Base-by-base conservation (phyloP, 148 eudicot genomes). In the Persicaria tinctoria region DNA sequence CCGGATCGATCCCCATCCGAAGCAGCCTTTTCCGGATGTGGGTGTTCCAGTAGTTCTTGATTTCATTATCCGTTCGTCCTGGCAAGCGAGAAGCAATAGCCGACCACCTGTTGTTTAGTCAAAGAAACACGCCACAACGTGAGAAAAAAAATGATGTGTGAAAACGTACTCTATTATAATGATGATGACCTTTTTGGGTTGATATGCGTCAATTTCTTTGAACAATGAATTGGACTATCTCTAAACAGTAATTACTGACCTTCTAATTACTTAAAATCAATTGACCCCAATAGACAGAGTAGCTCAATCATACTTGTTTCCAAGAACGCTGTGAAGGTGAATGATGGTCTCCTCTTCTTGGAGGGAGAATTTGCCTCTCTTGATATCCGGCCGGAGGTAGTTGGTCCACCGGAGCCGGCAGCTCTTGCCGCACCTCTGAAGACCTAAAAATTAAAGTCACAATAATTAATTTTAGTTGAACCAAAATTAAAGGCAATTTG, bases 361-460 rank as follows among this genome's bases (percentile, higher is more conserved):
- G 48, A 90, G 84, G 11, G 97, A 83, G 79, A 94, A 94, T 74
- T 87, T 78, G 6, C 97, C 98, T 78, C 97, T 88, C 75, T 94
- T 94, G 74, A 94, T 94, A 74, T 94, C 98, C 9, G 98, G 98
- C 76, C 98, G 80, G 68, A 94, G 87, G 76, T 91, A 94, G 71
- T 94, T 94, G 0, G 98, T 91, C 98, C 98, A 94, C 3, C 98
- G 82, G 49, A 94, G 87, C 1, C 98, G 83, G 48, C 98, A 94
- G 47, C 98, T 94, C 87, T 94, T 94, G 18, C 98, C 98, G 75
- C 98, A 94, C 83, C 98, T 91, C 76, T 91, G 88, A 20, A 94
- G 85, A 23, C 92, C 98, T 94, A n/a, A 48, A 77, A 20, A 14
- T 6, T 32, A 32, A 32, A 32, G 41, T 32, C 41, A 32, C 17